Evolutionary conservation across 176 grass and related monocot species (phyloP).

Genomic region (Carex myosuroides): DNA sequence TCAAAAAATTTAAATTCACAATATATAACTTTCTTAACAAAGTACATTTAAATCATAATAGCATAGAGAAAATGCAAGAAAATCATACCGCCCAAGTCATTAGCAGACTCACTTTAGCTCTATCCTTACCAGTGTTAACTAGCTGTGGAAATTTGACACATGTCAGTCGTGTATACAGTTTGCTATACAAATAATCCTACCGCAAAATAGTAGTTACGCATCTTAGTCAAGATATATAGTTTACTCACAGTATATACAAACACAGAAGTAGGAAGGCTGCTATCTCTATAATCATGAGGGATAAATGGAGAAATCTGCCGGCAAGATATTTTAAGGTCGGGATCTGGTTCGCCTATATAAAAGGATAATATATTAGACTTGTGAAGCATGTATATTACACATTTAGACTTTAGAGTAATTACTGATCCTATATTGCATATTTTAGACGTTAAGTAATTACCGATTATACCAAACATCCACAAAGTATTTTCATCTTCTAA

Average conservation of each 20-base stretch:
- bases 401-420: not conserved
- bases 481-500: not conserved
- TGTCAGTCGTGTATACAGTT: not conserved
- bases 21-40: conserved; percentile 17
- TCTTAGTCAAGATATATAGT: conserved; percentile 8
- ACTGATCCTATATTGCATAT: not conserved
- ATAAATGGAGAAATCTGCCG: conserved; percentile 99
- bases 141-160: conserved; percentile 50
- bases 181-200: conserved; percentile 12
- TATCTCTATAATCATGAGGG: conserved; percentile 87
- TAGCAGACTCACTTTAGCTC: conserved; percentile 92
- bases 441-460: not conserved
- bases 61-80: not conserved
- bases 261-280: conserved; percentile 86
- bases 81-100: conserved; percentile 87
- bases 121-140: conserved; percentile 90
- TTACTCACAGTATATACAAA: conserved; percentile 91
- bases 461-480: not conserved
- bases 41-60: not conserved
- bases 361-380: conserved; percentile 27
- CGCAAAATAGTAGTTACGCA: not conserved
- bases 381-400: conserved; percentile 1
- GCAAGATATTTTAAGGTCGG: conserved; percentile 92
- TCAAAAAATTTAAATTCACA: conserved; percentile 19
- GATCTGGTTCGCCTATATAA: conserved; percentile 82